Evolutionary conservation across 2,329 filamentous ascomycete genomes (phyloP).

Genomic region (Pseudogymnoascus sp.): DNA sequence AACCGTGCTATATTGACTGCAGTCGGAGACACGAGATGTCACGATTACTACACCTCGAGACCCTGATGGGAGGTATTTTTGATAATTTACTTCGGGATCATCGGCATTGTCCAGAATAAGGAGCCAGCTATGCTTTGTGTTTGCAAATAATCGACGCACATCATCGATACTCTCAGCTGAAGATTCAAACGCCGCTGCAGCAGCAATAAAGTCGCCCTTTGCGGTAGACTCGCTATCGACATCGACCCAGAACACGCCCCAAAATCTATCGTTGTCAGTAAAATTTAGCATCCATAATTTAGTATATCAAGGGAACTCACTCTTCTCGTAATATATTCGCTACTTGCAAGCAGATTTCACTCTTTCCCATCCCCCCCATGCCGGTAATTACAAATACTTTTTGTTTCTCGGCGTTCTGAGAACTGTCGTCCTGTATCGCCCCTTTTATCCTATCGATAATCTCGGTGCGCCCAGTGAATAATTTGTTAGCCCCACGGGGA

Average conservation of each 20-base stretch:
- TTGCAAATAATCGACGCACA: conserved; percentile 20
- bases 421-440: background rate
- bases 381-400: conserved; percentile 20
- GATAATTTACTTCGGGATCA: conserved; percentile 24
- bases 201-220: conserved; percentile 10
- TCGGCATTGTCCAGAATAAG: conserved; percentile 38
- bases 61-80: conserved; percentile 24
- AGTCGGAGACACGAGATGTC: conserved; percentile 31
- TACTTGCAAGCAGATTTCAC: conserved; percentile 20
- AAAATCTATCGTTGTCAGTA: conserved; percentile 15
- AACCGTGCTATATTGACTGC: conserved; percentile 24
- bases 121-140: conserved; percentile 24
- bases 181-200: conserved; percentile 9
- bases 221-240: conserved; percentile 13
- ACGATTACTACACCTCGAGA: conserved; percentile 29
- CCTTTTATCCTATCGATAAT: conserved; percentile 15
- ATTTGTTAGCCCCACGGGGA: conserved; percentile 14
- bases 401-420: conserved; percentile 9
- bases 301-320: background rate
- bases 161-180: conserved; percentile 2
- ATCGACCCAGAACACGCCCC: conserved; percentile 19
- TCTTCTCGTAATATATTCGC: conserved; percentile 10
- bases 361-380: conserved; percentile 28
- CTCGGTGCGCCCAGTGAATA: conserved; percentile 18
- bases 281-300: background rate